A percentile compares a stretch with the other conserved stretches of the same genome.
Conservation (phyloP, 2,329 filamentous ascomycete genomes). For the Chaetoscypha palmicola region DNA sequence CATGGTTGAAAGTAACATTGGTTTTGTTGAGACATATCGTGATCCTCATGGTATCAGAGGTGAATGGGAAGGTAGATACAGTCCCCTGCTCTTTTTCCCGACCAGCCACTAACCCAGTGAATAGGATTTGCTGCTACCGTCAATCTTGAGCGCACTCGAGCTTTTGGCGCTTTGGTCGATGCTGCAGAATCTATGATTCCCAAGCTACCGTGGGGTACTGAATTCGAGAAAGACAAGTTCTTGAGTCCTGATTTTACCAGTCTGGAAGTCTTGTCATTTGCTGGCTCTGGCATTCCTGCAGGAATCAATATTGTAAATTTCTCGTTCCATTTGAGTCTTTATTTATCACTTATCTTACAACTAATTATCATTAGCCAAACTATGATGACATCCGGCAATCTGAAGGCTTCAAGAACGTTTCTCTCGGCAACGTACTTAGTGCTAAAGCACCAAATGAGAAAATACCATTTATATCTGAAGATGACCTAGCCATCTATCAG, state of each 20-base stretch:
- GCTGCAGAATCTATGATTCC: constrained; percentile 79
- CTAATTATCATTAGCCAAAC: constrained; percentile 42
- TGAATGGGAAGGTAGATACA: constrained; percentile 68
- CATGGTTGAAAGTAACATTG: constrained; percentile 69
- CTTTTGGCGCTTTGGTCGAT: constrained; percentile 78
- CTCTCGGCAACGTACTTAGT: constrained; percentile 83
- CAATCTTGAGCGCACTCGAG: constrained; percentile 82
- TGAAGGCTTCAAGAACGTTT: constrained; percentile 88
- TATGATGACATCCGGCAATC: constrained; percentile 74
- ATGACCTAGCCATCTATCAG: constrained; percentile 71
- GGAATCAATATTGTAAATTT: constrained; percentile 52
- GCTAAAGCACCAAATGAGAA: constrained; percentile 90
- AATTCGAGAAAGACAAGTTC: constrained; percentile 96
- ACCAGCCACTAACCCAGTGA: neutral
- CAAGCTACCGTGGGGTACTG: constrained; percentile 76
- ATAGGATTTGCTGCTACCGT: constrained; percentile 65
- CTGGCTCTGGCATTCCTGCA: constrained; percentile 55
- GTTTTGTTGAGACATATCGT: constrained; percentile 80
- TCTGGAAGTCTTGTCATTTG: constrained; percentile 82
- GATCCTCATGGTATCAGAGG: constrained; percentile 75
- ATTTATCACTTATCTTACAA: too few relatives aligned
- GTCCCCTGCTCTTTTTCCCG: neutral
- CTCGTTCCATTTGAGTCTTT: constrained; percentile 9
- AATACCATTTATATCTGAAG: constrained; percentile 78
- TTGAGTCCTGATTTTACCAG: constrained; percentile 93